Conservation (phyloP, 176 grass and related monocot species). For the Musa schizocarpa region DNA sequence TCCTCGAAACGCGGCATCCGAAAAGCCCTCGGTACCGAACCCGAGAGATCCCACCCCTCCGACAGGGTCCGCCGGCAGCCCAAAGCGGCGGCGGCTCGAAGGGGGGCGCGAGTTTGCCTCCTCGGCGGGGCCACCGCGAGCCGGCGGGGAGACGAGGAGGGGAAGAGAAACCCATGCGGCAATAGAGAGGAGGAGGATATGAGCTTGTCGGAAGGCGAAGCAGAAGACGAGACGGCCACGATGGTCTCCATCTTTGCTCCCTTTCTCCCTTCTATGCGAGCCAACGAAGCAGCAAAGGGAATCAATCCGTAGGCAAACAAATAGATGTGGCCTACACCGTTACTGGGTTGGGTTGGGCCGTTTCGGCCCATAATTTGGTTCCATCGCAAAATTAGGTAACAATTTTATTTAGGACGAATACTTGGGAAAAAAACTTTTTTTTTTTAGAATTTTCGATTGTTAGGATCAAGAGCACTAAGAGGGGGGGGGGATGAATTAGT, state of each 20-base stretch:
- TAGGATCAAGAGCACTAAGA: no score
- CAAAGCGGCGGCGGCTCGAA: neutral
- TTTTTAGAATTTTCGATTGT: neutral
- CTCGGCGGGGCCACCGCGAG: neutral
- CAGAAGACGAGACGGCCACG: neutral
- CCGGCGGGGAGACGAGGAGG: neutral
- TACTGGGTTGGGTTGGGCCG: neutral
- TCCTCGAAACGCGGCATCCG: conserved; percentile 48
- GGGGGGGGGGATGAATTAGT: no score
- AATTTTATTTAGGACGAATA: neutral
- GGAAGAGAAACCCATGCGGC: conserved; percentile 2
- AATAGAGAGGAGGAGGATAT: neutral
- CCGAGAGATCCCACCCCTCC: conserved; percentile 16
- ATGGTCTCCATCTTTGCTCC: neutral
- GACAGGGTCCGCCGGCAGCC: neutral
- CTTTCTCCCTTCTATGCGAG: neutral
- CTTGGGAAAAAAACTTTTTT: neutral
- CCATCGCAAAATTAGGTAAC: neutral
- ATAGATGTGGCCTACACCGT: neutral
- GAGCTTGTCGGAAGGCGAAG: neutral
- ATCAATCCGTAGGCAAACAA: neutral
- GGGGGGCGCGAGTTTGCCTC: neutral
- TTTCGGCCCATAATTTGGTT: neutral
- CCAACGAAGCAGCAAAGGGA: neutral
- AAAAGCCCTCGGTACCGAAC: conserved; percentile 5